These are phyloP conservation scores for Clathrus columnatus DNA, from an alignment of 768 basidiomycete species.

Conservation along the genomic window DNA sequence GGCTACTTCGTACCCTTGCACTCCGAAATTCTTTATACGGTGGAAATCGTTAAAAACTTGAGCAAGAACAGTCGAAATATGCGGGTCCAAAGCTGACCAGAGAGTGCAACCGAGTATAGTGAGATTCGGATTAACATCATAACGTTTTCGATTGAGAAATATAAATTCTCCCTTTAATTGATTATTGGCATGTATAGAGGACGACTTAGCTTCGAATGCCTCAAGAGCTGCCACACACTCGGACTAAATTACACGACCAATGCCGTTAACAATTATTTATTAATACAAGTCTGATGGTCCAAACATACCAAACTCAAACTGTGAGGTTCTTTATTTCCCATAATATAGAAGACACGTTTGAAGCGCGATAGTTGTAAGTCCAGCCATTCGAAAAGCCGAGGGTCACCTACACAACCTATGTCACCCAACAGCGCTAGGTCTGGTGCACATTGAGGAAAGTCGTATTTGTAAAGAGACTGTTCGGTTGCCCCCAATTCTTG, in stretches of 20 bases:
- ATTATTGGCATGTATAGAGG: neutral
- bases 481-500: constrained; percentile 17
- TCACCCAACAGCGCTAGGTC: constrained; percentile 29
- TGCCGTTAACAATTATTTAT: constrained; percentile 11
- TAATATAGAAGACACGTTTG: constrained; percentile 24
- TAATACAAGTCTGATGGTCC: no score
- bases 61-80: constrained; percentile 19
- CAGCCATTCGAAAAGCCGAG: constrained; percentile 26
- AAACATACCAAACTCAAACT: neutral
- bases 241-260: neutral
- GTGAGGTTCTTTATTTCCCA: constrained; percentile 25
- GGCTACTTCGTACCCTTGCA: constrained; percentile 14
- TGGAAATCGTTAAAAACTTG: constrained; percentile 27
- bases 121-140: constrained; percentile 23
- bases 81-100: constrained; percentile 25
- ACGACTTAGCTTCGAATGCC: constrained; percentile 10
- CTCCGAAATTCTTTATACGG: constrained; percentile 21
- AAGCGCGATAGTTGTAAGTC: constrained; percentile 23
- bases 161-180: constrained; percentile 20
- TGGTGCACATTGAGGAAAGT: constrained; percentile 19
- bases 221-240: constrained; percentile 6
- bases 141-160: constrained; percentile 24
- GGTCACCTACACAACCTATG: constrained; percentile 25
- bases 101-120: constrained; percentile 34
- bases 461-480: constrained; percentile 16